Percentiles rank a stretch among this genome's conserved stretches.
Evolutionary conservation across 75 land plant genomes (phyloP).

Genomic region (Selaginella tamariscina): DNA sequence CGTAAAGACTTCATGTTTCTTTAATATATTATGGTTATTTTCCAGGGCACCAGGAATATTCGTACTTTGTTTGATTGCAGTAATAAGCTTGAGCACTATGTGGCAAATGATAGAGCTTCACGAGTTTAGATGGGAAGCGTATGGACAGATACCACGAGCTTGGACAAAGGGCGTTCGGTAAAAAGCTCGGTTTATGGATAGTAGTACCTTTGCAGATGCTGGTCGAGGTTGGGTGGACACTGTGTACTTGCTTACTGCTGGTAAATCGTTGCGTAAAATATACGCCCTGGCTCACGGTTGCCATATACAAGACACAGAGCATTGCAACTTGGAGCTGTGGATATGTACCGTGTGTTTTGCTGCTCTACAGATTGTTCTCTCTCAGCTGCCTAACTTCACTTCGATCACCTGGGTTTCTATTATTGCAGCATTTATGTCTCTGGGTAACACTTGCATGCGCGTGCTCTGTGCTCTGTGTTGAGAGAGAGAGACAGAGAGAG

Average conservation of each 20-base stretch:
- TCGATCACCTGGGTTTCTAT: slow-evolving; percentile 14
- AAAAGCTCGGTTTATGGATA: slow-evolving; percentile 2
- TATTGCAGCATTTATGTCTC: not conserved
- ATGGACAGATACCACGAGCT: slow-evolving; percentile 8
- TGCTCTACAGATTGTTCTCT: not conserved
- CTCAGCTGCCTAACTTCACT: not conserved
- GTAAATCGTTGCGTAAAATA: not conserved
- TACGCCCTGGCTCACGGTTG: not conserved
- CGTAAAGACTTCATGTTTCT: no score
- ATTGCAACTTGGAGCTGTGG: not conserved
- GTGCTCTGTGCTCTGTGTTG: no score
- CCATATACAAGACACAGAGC: not conserved
- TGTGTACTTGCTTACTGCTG: slow-evolving; percentile 2
- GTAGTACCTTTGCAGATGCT: slow-evolving; percentile 5
- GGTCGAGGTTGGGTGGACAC: slow-evolving; percentile 10
- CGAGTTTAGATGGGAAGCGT: not conserved
- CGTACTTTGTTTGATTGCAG: not conserved
- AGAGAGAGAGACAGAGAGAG: no score
- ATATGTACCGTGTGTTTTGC: not conserved
- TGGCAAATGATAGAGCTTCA: slow-evolving; percentile 11
- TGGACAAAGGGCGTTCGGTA: not conserved
- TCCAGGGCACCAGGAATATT: slow-evolving; percentile 4
- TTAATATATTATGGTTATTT: not conserved
- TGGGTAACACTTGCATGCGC: no score
- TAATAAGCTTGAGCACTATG: not conserved